phyloP scores from a whole-genome alignment of 2,329 filamentous ascomycete genomes.

The Colletotrichum aenigma region DNA sequence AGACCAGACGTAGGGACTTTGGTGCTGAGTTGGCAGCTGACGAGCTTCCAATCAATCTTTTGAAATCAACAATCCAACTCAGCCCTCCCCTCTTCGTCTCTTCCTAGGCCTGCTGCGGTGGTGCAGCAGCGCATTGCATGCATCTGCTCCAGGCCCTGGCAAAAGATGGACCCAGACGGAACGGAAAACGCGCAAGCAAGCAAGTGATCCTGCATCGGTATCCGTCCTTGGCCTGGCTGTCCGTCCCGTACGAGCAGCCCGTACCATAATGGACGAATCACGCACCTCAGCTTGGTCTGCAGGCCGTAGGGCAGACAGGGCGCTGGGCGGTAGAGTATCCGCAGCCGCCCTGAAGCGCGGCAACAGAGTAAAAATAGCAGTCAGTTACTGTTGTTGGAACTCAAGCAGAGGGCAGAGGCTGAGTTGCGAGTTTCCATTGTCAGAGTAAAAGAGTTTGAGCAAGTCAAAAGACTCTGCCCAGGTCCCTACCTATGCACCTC shows the following conservation, averaged over 20 bases:
- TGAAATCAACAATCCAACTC: not conserved
- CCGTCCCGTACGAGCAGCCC: not conserved
- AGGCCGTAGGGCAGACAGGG: not conserved
- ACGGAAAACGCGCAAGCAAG: slow-evolving; percentile 3
- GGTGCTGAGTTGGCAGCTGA: not conserved
- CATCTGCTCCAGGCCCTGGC: not conserved
- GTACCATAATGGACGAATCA: not conserved
- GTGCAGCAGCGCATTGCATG: not conserved
- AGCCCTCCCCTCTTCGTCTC: not conserved
- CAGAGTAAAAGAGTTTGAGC: not conserved
- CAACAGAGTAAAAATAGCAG: not conserved
- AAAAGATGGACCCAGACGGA: slow-evolving; percentile 5
- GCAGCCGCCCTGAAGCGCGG: not conserved
- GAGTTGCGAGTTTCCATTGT: not conserved
- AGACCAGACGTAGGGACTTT: not conserved
- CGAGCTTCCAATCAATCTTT: not conserved
- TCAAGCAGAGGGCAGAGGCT: not conserved
- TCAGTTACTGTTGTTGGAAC: not conserved
- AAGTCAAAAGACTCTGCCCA: not conserved
- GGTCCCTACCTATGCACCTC: not conserved
- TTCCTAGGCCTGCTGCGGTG: not conserved
- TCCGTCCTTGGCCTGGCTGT: not conserved
- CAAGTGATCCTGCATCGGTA: not conserved
- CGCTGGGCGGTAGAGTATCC: not conserved
- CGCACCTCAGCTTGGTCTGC: not conserved